These are phyloP conservation scores for Saccharomyces paradoxus DNA, from an alignment of 805 yeast genomes.

Conservation along the genomic window DNA sequence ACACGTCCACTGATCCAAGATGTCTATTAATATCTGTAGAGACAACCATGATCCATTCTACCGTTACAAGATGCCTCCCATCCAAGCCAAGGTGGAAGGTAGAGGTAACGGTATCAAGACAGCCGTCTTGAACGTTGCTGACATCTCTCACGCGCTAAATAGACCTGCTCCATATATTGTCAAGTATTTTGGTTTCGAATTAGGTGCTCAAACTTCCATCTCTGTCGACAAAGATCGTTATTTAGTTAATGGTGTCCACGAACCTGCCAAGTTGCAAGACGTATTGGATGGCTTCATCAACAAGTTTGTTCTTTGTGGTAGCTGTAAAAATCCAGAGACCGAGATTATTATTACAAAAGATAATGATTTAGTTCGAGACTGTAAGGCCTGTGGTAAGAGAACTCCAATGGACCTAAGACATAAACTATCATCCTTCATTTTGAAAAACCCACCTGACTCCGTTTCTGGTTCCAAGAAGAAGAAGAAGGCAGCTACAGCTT, in stretches of 20 bases:
- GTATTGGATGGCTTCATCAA: slow-evolving; percentile 87
- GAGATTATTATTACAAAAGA: slow-evolving; percentile 69
- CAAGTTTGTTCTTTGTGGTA: slow-evolving; percentile 86
- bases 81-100: slow-evolving; percentile 95
- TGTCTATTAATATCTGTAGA: slow-evolving; percentile 94
- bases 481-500: slow-evolving; percentile 78
- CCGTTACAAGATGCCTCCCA: slow-evolving; percentile 98
- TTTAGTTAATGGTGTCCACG: slow-evolving; percentile 92
- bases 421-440: slow-evolving; percentile 76
- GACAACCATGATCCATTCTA: slow-evolving; percentile 96
- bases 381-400: slow-evolving; percentile 96
- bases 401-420: slow-evolving; percentile 77
- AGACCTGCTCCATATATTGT: slow-evolving; percentile 89
- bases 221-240: slow-evolving; percentile 77
- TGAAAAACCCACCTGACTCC: slow-evolving; percentile 77
- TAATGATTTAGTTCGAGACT: slow-evolving; percentile 72
- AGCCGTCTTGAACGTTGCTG: slow-evolving; percentile 79
- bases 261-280: slow-evolving; percentile 83
- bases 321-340: slow-evolving; percentile 96
- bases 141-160: slow-evolving; percentile 88
- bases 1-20: slow-evolving; percentile 25
- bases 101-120: slow-evolving; percentile 99
- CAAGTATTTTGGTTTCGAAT: slow-evolving; percentile 91
- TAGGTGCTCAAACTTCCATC: slow-evolving; percentile 90
- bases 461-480: slow-evolving; percentile 50